Evolutionary conservation across 2,329 filamentous ascomycete genomes (phyloP).

Genomic region (Epichloe bromicola): DNA sequence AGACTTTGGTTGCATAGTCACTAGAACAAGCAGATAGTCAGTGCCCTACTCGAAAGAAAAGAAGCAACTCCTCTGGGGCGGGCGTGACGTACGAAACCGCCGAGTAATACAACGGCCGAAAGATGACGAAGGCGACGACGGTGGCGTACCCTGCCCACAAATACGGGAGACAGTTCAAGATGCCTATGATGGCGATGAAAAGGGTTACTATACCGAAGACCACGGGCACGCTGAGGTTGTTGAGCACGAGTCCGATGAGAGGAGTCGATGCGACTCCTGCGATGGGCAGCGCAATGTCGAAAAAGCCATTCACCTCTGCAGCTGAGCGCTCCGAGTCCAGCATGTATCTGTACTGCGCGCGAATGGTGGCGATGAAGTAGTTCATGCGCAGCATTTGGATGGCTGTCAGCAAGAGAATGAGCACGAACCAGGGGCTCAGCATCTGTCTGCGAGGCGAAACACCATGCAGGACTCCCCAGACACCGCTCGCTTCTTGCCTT

Average conservation of each 20-base stretch:
- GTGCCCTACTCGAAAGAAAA: not conserved
- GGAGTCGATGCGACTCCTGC: constrained; percentile 58
- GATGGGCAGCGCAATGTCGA: constrained; percentile 43
- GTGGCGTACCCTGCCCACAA: constrained; percentile 53
- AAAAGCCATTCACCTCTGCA: constrained; percentile 27
- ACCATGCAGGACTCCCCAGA: constrained; percentile 59
- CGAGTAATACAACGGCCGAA: constrained; percentile 65
- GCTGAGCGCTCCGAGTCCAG: constrained; percentile 35
- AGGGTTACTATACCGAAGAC: constrained; percentile 45
- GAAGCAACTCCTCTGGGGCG: not conserved
- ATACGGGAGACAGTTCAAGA: constrained; percentile 51
- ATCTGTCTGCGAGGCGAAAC: constrained; percentile 49
- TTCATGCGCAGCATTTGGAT: constrained; percentile 6
- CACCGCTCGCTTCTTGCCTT: constrained; percentile 43
- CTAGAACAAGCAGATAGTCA: constrained; percentile 14
- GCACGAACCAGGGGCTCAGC: constrained; percentile 51
- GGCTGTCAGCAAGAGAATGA: constrained; percentile 57
- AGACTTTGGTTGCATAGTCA: constrained; percentile 69
- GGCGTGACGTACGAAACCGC: constrained; percentile 43
- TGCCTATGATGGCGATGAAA: constrained; percentile 42
- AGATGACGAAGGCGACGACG: constrained; percentile 55
- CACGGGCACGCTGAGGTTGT: constrained; percentile 49
- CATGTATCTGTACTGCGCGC: constrained; percentile 57
- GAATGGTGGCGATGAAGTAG: constrained; percentile 46
- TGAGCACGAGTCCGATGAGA: constrained; percentile 57